phyloP scores from a whole-genome alignment of 2,329 filamentous ascomycete genomes.

The Microsporum canis region DNA sequence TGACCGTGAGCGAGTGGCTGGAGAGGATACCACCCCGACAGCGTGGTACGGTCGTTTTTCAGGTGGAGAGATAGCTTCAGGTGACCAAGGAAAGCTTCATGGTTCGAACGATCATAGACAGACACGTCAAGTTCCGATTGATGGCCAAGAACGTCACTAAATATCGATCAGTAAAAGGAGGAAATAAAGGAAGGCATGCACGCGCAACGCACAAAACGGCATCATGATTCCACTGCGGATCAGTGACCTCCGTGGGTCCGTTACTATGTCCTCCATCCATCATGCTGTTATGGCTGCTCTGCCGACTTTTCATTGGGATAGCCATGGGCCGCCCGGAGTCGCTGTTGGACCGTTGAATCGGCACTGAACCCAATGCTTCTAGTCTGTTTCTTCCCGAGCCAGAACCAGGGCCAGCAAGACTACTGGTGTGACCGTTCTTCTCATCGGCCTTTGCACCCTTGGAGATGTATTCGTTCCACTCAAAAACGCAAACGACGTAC shows the following conservation, averaged over 20 bases:
- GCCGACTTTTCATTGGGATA: constrained; percentile 91
- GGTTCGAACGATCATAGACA: constrained; percentile 74
- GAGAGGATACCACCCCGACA: constrained; percentile 77
- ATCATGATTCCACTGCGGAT: constrained; percentile 91
- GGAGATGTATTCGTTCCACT: constrained; percentile 92
- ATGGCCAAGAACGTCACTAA: constrained; percentile 81
- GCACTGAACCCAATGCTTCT: constrained; percentile 34
- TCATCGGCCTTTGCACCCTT: constrained; percentile 61
- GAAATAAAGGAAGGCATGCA: neutral
- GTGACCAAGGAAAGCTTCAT: constrained; percentile 86
- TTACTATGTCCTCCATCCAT: constrained; percentile 51
- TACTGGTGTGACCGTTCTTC: constrained; percentile 34
- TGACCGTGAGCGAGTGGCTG: constrained; percentile 70
- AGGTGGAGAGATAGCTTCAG: constrained; percentile 67
- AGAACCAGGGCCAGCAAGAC: constrained; percentile 21
- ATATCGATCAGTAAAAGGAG: constrained; percentile 20
- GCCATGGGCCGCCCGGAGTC: constrained; percentile 79
- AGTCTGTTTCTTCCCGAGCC: constrained; percentile 5
- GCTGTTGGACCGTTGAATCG: constrained; percentile 60
- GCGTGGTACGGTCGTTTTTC: constrained; percentile 55
- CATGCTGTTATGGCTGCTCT: constrained; percentile 88
- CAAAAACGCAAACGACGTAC: constrained; percentile 93
- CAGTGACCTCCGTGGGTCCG: constrained; percentile 56
- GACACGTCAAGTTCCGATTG: constrained; percentile 86
- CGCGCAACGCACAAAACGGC: constrained; percentile 68